Evolutionary conservation across 2,329 filamentous ascomycete genomes (phyloP).

Genomic region (Westerdykella aurantiaca): DNA sequence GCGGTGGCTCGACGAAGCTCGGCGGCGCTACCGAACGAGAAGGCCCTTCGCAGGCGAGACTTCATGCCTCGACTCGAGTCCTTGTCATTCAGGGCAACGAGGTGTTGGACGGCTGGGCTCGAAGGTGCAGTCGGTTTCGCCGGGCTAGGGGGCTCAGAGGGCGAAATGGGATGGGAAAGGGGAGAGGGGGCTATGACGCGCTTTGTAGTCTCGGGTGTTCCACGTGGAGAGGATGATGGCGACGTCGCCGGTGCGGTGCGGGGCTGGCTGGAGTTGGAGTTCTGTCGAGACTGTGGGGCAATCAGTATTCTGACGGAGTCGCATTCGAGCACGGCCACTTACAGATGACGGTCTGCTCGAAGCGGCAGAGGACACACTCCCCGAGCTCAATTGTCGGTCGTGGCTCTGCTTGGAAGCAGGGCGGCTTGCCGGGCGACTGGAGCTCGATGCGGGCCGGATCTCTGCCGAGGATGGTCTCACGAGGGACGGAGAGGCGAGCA

Average conservation of each 20-base stretch:
- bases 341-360: constrained; percentile 31
- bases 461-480: constrained; percentile 17
- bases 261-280: constrained; percentile 8
- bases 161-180: constrained; percentile 41
- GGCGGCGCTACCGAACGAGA: constrained; percentile 93
- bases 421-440: constrained; percentile 24
- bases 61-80: constrained; percentile 75
- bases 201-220: constrained; percentile 38
- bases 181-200: constrained; percentile 43
- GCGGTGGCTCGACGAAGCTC: constrained; percentile 74
- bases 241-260: constrained; percentile 8
- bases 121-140: constrained; percentile 16
- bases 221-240: constrained; percentile 26
- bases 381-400: constrained; percentile 35
- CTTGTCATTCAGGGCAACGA: constrained; percentile 81
- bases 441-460: constrained; percentile 24
- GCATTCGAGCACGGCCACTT: constrained; percentile 9
- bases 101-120: constrained; percentile 75
- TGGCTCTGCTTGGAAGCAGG: constrained; percentile 32
- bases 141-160: constrained; percentile 25
- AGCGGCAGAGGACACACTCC: constrained; percentile 32
- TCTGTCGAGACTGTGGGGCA: constrained; percentile 20
- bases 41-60: constrained; percentile 79
- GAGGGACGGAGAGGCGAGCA: constrained; percentile 1
- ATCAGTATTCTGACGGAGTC: background rate